Percentiles rank a stretch among this genome's conserved stretches.
Evolutionary conservation across 2,329 filamentous ascomycete species (phyloP).

Genomic region (Lomentospora prolificans): DNA sequence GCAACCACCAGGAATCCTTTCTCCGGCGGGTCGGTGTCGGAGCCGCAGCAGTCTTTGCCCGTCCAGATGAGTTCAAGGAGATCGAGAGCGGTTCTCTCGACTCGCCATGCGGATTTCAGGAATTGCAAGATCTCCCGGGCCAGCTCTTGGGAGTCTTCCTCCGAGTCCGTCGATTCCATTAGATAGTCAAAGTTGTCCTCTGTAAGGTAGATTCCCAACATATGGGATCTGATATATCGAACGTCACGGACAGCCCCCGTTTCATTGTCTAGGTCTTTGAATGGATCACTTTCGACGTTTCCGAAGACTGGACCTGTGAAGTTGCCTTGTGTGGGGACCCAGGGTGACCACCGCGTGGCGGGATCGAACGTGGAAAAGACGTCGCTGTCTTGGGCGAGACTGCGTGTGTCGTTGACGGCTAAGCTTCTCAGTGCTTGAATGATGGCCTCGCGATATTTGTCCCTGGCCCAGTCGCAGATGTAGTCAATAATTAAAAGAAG

Average conservation of each 20-base stretch:
- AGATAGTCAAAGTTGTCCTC: background rate
- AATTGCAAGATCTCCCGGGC: background rate
- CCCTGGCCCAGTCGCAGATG: slow-evolving; percentile 15
- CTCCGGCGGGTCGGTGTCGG: background rate
- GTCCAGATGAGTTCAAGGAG: background rate
- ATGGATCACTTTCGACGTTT: background rate
- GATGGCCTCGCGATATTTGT: slow-evolving; percentile 12
- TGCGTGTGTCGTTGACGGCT: background rate
- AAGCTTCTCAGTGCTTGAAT: slow-evolving; percentile 7
- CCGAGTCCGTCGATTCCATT: background rate
- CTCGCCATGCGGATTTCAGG: background rate
- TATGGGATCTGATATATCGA: background rate
- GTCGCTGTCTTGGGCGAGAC: background rate
- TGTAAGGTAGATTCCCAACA: background rate
- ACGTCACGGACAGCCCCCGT: background rate
- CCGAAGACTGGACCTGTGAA: background rate
- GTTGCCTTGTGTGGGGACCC: background rate
- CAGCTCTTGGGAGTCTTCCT: background rate
- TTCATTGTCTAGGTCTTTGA: background rate
- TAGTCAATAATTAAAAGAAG: slow-evolving; percentile 15
- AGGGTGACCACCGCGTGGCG: background rate
- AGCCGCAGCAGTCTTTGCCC: background rate
- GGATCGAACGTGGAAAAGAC: background rate
- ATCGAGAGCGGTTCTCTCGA: background rate
- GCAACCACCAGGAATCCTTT: background rate